Evolutionary conservation across 805 yeast genomes (phyloP).

Genomic region (Kazachstania viticola): DNA sequence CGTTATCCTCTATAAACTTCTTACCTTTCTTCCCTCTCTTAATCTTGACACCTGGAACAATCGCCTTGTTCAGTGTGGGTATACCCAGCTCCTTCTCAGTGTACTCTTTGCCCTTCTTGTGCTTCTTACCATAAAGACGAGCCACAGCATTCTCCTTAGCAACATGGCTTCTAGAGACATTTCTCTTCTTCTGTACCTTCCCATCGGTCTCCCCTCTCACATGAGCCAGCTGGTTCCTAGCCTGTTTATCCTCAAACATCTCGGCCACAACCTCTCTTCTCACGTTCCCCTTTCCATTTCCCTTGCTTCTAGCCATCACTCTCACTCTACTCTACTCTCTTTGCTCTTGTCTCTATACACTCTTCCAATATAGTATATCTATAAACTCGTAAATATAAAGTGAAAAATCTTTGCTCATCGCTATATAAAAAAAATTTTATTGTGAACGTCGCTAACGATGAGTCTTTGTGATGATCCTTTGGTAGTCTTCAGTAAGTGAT

Average conservation of each 20-base stretch:
- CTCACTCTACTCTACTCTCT: background rate
- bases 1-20: constrained; percentile 62
- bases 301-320: background rate
- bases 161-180: constrained; percentile 39
- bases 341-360: no score
- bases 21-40: constrained; percentile 79
- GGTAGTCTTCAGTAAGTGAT: no score
- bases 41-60: constrained; percentile 74
- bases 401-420: no score
- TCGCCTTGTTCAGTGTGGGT: constrained; percentile 71
- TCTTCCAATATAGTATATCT: no score
- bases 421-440: no score
- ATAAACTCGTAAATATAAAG: no score
- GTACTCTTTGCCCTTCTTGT: constrained; percentile 34
- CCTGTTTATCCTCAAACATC: constrained; percentile 52
- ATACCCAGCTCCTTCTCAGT: constrained; percentile 70
- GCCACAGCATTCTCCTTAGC: constrained; percentile 57
- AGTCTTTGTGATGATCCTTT: constrained; percentile 30
- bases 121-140: constrained; percentile 56
- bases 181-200: constrained; percentile 32
- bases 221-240: constrained; percentile 49
- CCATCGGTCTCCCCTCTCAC: constrained; percentile 48
- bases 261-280: constrained; percentile 48
- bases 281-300: background rate
- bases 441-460: no score